phyloP scores from a whole-genome alignment of 441 rosid species.

The Macaranga tanarius region DNA sequence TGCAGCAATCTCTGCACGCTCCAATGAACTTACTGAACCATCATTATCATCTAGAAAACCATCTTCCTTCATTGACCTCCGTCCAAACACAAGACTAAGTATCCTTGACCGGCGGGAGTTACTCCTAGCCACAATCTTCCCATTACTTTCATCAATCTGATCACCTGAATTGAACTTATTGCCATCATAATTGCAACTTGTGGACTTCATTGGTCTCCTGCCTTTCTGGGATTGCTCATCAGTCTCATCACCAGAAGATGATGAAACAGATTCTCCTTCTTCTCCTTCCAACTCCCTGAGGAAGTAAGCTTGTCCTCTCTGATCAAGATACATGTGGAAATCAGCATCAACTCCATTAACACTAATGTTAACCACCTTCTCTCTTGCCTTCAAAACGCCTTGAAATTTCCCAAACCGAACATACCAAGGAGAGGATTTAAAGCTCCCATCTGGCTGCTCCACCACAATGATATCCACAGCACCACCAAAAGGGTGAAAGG shows the following conservation, averaged over 20 bases:
- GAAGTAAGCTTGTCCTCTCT: constrained; percentile 91
- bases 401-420: constrained; percentile 95
- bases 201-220: constrained; percentile 50
- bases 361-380: constrained; percentile 55
- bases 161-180: constrained; percentile 26
- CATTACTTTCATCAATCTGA: constrained; percentile 33
- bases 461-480: constrained; percentile 96
- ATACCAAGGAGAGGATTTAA: constrained; percentile 97
- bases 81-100: constrained; percentile 71
- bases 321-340: constrained; percentile 86
- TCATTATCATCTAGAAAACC: constrained; percentile 33
- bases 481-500: constrained; percentile 97
- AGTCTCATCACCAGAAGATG: constrained; percentile 62
- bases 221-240: constrained; percentile 35
- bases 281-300: constrained; percentile 62
- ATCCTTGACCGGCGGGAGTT: constrained; percentile 52
- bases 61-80: constrained; percentile 47
- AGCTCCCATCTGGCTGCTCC: constrained; percentile 87
- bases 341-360: constrained; percentile 80
- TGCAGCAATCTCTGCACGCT: constrained; percentile 90
- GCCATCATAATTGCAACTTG: constrained; percentile 48
- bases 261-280: constrained; percentile 44
- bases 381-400: constrained; percentile 82
- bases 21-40: constrained; percentile 53
- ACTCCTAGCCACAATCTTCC: constrained; percentile 49